A percentile compares a stretch with the other conserved stretches of the same genome.
These are phyloP conservation scores for Lomentospora prolificans DNA, from an alignment of 2,329 filamentous ascomycete genomes.

Conservation along the genomic window DNA sequence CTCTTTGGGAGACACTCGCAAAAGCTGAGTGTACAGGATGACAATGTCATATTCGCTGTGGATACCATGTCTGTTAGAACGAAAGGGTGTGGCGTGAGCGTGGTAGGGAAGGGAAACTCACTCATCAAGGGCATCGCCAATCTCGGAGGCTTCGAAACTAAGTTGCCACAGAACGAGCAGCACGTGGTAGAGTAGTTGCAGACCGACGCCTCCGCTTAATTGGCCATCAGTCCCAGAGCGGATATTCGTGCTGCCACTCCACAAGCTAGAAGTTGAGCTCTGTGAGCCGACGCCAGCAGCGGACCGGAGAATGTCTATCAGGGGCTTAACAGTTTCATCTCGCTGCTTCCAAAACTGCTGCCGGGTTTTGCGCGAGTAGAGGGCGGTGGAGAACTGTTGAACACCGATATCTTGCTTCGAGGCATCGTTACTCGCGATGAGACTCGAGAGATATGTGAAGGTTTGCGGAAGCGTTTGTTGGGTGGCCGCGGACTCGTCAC, in stretches of 20 bases:
- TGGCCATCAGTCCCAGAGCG: slow-evolving; percentile 53
- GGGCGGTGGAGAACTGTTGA: slow-evolving; percentile 75
- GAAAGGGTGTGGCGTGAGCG: neutral
- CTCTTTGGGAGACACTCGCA: slow-evolving; percentile 90
- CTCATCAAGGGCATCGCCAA: slow-evolving; percentile 74
- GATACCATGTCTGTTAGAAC: neutral
- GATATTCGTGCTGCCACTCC: slow-evolving; percentile 43
- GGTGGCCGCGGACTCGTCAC: slow-evolving; percentile 54
- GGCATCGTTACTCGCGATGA: slow-evolving; percentile 78
- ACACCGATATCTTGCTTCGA: slow-evolving; percentile 93
- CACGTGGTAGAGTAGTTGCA: slow-evolving; percentile 91
- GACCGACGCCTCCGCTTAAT: slow-evolving; percentile 71
- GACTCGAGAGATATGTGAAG: slow-evolving; percentile 73
- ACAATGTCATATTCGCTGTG: slow-evolving; percentile 84
- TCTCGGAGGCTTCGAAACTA: slow-evolving; percentile 76
- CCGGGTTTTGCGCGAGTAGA: slow-evolving; percentile 65
- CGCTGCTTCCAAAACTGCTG: slow-evolving; percentile 86
- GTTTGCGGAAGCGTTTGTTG: slow-evolving; percentile 71
- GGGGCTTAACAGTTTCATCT: slow-evolving; percentile 70
- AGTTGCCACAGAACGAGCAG: slow-evolving; percentile 92
- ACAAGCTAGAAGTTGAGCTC: slow-evolving; percentile 48
- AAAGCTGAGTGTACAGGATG: slow-evolving; percentile 80
- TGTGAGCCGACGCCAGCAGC: slow-evolving; percentile 61
- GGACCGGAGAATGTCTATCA: slow-evolving; percentile 73
- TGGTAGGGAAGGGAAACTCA: slow-evolving; percentile 31